Evolutionary conservation across 768 basidiomycete species (phyloP).

Genomic region (Lentinula sp.): DNA sequence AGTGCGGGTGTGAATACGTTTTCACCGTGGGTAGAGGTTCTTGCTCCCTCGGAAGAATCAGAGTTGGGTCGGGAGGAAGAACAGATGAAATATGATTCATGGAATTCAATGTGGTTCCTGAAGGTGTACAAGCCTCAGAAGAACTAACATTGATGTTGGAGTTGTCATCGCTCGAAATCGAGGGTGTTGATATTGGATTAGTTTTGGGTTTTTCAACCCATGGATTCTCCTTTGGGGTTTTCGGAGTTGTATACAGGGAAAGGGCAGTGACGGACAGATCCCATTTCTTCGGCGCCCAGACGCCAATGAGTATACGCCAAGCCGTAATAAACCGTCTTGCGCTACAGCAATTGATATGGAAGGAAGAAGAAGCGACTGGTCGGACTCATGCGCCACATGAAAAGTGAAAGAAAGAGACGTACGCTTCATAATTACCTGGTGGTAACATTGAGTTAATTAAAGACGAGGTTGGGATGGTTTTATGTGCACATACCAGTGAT

Average conservation of each 20-base stretch:
- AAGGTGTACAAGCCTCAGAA: slow-evolving; percentile 3
- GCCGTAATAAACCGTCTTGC: slow-evolving; percentile 84
- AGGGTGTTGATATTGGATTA: slow-evolving; percentile 12
- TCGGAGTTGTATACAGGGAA: slow-evolving; percentile 64
- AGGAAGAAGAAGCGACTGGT: slow-evolving; percentile 4
- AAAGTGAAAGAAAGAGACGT: slow-evolving; percentile 18
- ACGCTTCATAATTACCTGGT: slow-evolving; percentile 77
- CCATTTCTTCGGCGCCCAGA: slow-evolving; percentile 85
- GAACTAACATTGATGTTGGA: background rate
- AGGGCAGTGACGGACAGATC: slow-evolving; percentile 76
- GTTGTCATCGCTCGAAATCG: slow-evolving; percentile 12
- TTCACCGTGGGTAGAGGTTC: slow-evolving; percentile 32
- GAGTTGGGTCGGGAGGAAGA: slow-evolving; percentile 14
- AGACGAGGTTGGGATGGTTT: slow-evolving; percentile 2
- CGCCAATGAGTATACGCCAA: slow-evolving; percentile 95
- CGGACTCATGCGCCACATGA: slow-evolving; percentile 4
- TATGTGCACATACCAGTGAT: slow-evolving; percentile 66
- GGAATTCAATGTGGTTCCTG: slow-evolving; percentile 11
- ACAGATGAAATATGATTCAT: slow-evolving; percentile 10
- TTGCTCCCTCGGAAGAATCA: slow-evolving; percentile 17
- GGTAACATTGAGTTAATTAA: slow-evolving; percentile 1
- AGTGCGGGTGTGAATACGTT: slow-evolving; percentile 11
- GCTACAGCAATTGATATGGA: slow-evolving; percentile 31
- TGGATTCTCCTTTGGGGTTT: slow-evolving; percentile 53
- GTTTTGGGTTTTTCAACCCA: slow-evolving; percentile 55